These are phyloP conservation scores for Boletus eberwhitei DNA, from an alignment of 768 basidiomycete genomes.

Conservation along the genomic window DNA sequence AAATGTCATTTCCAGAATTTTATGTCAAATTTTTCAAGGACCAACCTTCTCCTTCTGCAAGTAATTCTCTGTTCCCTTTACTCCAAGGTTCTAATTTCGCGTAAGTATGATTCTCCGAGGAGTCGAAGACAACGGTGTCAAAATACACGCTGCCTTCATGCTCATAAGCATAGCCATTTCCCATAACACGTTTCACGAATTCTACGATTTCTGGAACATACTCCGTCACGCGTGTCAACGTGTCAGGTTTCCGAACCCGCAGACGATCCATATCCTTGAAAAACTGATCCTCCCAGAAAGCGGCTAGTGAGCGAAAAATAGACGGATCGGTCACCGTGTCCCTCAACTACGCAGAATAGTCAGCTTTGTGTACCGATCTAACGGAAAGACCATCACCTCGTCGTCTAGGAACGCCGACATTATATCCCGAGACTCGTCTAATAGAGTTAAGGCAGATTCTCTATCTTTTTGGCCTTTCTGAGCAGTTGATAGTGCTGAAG, in stretches of 20 bases:
- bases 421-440: constrained; percentile 76
- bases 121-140: constrained; percentile 80
- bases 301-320: constrained; percentile 76
- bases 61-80: constrained; percentile 84
- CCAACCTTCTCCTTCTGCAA: constrained; percentile 91
- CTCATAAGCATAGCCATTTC: constrained; percentile 76
- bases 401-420: constrained; percentile 70
- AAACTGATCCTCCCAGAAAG: constrained; percentile 87
- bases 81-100: constrained; percentile 96
- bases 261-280: constrained; percentile 92
- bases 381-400: constrained; percentile 46
- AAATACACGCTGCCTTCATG: constrained; percentile 89
- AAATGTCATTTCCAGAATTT: background rate
- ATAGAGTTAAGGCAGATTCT: constrained; percentile 51
- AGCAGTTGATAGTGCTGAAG: constrained; percentile 53
- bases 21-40: background rate
- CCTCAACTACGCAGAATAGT: constrained; percentile 51
- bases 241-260: constrained; percentile 83
- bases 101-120: constrained; percentile 73
- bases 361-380: background rate
- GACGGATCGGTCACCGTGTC: constrained; percentile 81
- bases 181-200: constrained; percentile 81
- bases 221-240: constrained; percentile 92
- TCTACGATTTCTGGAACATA: constrained; percentile 93
- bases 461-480: constrained; percentile 39